Evolutionary conservation across 176 grass and related monocot genomes (phyloP), one percentile per base, ranked within the genome.

Genomic region (Bolboschoenus planiculmis): DNA sequence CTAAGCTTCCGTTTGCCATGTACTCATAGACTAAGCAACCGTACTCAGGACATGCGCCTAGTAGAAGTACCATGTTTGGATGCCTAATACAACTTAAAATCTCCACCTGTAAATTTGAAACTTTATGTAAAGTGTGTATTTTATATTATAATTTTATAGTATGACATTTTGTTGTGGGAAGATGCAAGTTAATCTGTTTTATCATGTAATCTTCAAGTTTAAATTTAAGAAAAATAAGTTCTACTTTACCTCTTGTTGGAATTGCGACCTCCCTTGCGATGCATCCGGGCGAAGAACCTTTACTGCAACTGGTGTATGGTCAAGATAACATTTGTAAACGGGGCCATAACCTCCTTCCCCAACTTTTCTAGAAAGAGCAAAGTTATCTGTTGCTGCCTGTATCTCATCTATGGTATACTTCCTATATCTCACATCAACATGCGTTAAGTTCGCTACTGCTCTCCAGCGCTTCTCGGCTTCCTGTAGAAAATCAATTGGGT

Each of bases 1-100:
- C 87, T 56, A 89, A 89, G 83, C 87, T 89, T 23, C 84, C 87
- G 14, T 85, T 89, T 9, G 84, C 83, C 87, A 89, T 89, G 84
- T 82, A 67, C 66, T 89, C 87, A 18, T 89, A 89, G 5, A 86
- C 87, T 15, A 90, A 82, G 71, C 88, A 90, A 18, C 84, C 84
- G 27, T 74, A 74, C 54, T 90, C 88, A 18, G 88, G 88, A 85
- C 88, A 90, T 20, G 88, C 88, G 5, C 88, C 88, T 6, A 90
- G 72, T 18, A 90, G 56, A 10, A 86, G 84, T 7, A 90, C 84
- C 84, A 90, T 90, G 35, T 86, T 90, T 42, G 88, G 88, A 72
- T 90, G 88, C 71, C 84, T 75, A 1, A 90, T 83, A 60, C 71
- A 60, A 14, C 84, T 86, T 18, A 90, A 29, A 65, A 90, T 90